phyloP scores from a whole-genome alignment of 169 alveolate species.

The Cryptosporidium sp. region DNA sequence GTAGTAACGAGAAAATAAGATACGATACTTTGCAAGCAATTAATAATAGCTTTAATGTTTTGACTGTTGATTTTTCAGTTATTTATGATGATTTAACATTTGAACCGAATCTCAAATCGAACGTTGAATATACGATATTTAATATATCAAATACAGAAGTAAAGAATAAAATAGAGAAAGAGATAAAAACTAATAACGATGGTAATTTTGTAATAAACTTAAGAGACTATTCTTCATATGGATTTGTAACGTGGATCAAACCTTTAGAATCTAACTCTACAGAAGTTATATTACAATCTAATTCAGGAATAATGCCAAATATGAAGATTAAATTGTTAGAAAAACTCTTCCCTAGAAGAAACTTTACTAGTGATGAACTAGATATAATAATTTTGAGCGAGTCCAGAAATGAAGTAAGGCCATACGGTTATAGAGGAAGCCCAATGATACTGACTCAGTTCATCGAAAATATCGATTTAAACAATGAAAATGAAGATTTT shows the following conservation, averaged over 20 bases:
- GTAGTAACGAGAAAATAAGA: neutral
- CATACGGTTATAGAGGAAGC: constrained; percentile 22
- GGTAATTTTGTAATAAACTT: neutral
- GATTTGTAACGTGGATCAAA: constrained; percentile 37
- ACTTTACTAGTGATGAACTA: constrained; percentile 27
- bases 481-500: constrained; percentile 1
- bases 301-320: constrained; percentile 23
- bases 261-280: constrained; percentile 12
- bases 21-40: neutral
- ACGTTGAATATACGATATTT: constrained; percentile 54
- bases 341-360: constrained; percentile 30
- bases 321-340: neutral
- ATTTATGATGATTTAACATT: constrained; percentile 20
- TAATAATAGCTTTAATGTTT: neutral
- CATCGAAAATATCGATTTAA: constrained; percentile 22
- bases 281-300: constrained; percentile 4
- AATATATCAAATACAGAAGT: neutral
- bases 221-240: constrained; percentile 18
- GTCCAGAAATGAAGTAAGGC: neutral
- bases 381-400: neutral
- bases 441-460: constrained; percentile 36
- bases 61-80: constrained; percentile 14
- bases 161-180: neutral
- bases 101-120: constrained; percentile 22
- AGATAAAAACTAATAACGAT: neutral